Percentiles rank a stretch among this genome's conserved stretches.
Evolutionary conservation across 192 early-diverging fungal species (phyloP).

Genomic region (Geosiphon pyriformis): DNA sequence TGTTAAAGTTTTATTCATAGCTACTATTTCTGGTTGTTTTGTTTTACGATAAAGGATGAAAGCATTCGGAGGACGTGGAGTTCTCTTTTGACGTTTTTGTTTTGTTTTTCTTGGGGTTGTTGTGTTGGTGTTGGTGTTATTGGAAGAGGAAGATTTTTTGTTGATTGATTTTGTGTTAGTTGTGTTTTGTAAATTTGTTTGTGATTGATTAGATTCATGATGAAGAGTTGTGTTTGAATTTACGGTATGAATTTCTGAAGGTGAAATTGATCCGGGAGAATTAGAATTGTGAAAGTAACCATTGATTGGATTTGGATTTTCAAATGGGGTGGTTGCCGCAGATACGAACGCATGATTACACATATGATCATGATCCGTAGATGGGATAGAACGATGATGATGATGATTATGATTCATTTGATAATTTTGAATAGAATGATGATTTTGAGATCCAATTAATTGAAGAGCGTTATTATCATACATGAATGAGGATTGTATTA

Average conservation of each 20-base stretch:
- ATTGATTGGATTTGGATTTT: not conserved
- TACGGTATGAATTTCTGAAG: not conserved
- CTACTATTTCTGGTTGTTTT: slow-evolving; percentile 19
- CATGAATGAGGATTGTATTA: not conserved
- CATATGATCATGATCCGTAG: not conserved
- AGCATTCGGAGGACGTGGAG: slow-evolving; percentile 24
- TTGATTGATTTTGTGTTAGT: not conserved
- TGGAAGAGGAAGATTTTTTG: no score
- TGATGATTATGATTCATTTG: no score
- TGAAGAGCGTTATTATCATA: not conserved
- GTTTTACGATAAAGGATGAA: slow-evolving; percentile 19
- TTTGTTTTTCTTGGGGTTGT: slow-evolving; percentile 2
- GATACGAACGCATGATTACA: not conserved
- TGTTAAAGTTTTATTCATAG: slow-evolving; percentile 15
- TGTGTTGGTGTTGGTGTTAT: not conserved
- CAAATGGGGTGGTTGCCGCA: not conserved
- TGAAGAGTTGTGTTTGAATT: not conserved
- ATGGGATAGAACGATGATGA: no score
- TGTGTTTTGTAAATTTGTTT: not conserved
- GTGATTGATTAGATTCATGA: not conserved
- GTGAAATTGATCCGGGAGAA: not conserved
- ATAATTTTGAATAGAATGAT: no score
- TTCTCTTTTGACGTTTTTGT: slow-evolving; percentile 13
- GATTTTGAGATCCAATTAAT: no score
- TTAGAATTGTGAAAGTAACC: not conserved